Conservation (phyloP, 139 green algal species). For the Penium margaritaceum region DNA sequence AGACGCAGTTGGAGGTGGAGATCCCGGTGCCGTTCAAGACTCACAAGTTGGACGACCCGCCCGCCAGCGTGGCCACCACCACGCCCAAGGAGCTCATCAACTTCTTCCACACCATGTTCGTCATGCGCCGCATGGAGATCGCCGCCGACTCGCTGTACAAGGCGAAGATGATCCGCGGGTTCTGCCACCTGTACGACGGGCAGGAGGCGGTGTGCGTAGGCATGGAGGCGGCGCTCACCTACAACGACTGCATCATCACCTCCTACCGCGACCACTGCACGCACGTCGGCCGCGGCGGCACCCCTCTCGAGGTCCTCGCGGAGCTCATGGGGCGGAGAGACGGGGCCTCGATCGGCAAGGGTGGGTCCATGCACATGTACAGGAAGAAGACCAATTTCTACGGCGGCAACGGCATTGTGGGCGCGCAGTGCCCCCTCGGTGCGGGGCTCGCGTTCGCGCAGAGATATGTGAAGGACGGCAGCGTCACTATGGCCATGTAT, state of each 20-base stretch:
- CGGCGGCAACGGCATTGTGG: constrained; percentile 90
- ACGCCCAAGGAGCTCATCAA: constrained; percentile 44
- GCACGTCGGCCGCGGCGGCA: constrained; percentile 80
- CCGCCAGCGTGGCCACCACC: constrained; percentile 20
- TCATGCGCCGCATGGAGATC: constrained; percentile 69
- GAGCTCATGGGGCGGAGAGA: constrained; percentile 83
- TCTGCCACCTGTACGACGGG: constrained; percentile 98
- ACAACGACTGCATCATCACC: constrained; percentile 90
- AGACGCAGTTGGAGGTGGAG: constrained; percentile 23
- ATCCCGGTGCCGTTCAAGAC: constrained; percentile 43
- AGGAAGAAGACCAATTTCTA: constrained; percentile 85
- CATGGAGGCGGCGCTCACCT: constrained; percentile 76
- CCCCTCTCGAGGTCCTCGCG: constrained; percentile 69
- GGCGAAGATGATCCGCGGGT: constrained; percentile 82
- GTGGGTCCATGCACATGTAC: constrained; percentile 98
- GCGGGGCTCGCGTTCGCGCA: constrained; percentile 82
- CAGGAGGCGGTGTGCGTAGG: constrained; percentile 87
- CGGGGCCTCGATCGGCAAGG: constrained; percentile 70
- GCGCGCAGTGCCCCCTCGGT: constrained; percentile 84
- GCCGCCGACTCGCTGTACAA: constrained; percentile 76
- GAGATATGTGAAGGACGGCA: constrained; percentile 70
- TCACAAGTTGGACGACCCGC: constrained; percentile 39
- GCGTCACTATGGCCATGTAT: constrained; percentile 58
- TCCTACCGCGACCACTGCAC: constrained; percentile 96
- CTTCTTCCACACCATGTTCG: constrained; percentile 66